Percentiles rank a stretch among this genome's conserved stretches.
Conservation (phyloP, 345 rosid species). For the Eucalyptus victrix region DNA sequence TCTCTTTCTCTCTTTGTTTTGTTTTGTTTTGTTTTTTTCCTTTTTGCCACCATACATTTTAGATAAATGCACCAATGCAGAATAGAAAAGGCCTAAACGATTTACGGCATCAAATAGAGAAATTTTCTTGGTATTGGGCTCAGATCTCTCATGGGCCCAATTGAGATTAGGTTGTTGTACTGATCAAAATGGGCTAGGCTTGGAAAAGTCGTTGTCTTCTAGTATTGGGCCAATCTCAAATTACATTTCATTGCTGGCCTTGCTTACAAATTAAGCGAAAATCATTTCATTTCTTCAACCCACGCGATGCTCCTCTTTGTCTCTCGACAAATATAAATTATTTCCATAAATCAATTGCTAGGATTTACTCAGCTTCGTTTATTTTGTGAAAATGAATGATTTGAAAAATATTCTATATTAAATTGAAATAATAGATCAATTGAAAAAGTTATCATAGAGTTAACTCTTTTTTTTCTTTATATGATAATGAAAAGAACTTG, state of each 20-base stretch:
- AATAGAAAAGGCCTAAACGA: not conserved
- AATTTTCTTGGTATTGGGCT: not conserved
- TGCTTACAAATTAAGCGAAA: not conserved
- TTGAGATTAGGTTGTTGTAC: not conserved
- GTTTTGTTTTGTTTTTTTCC: too few species aligned
- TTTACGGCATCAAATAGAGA: not conserved
- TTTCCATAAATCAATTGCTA: not conserved
- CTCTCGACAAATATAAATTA: not conserved
- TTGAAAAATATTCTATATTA: too few species aligned
- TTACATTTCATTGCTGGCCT: not conserved
- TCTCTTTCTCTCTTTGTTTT: not conserved
- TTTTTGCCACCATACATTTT: not conserved
- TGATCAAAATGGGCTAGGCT: not conserved
- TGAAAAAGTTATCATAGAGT: not conserved
- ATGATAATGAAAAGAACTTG: not conserved
- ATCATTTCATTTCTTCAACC: not conserved
- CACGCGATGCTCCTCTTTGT: not conserved
- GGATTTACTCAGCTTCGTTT: not conserved
- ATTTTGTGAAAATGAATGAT: too few species aligned
- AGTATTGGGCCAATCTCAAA: not conserved
- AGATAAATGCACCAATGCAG: not conserved
- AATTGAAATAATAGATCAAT: not conserved
- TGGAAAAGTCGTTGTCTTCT: not conserved
- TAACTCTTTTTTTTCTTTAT: accelerated
- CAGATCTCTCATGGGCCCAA: not conserved